A percentile compares a stretch with the other conserved stretches of the same genome.
phyloP scores from a whole-genome alignment of 495 filamentous ascomycete species.

The Penicillium argentinense region DNA sequence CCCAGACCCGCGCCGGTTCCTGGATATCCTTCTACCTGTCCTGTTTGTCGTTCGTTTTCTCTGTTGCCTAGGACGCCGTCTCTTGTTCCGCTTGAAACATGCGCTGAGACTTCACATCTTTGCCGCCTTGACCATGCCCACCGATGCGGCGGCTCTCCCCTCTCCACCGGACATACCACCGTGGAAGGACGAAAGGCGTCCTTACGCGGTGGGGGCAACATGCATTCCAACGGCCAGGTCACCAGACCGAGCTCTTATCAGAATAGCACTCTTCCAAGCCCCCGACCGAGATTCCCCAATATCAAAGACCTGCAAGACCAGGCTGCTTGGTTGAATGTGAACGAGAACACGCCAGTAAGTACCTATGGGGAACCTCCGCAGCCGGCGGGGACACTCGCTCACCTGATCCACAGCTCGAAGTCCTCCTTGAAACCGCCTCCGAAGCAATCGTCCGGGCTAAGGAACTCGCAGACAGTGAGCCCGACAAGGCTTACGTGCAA shows the following conservation, averaged over 20 bases:
- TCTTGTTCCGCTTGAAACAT: slow-evolving; percentile 17
- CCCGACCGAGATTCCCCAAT: slow-evolving; percentile 57
- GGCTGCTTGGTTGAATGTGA: slow-evolving; percentile 39
- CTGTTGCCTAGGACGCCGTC: slow-evolving; percentile 5
- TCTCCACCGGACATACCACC: slow-evolving; percentile 38
- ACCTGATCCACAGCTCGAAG: slow-evolving; percentile 30
- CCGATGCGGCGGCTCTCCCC: slow-evolving; percentile 45
- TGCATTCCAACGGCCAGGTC: slow-evolving; percentile 30
- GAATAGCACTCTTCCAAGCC: slow-evolving; percentile 20
- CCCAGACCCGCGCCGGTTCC: slow-evolving; percentile 25
- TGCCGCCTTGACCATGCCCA: slow-evolving; percentile 39
- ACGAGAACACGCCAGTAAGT: slow-evolving; percentile 45
- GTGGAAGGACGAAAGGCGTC: slow-evolving; percentile 33
- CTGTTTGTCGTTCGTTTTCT: slow-evolving; percentile 10
- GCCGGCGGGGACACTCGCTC: slow-evolving; percentile 13
- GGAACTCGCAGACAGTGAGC: slow-evolving; percentile 44
- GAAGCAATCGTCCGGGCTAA: slow-evolving; percentile 38
- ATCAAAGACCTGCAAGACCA: slow-evolving; percentile 70
- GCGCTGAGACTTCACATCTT: slow-evolving; percentile 21
- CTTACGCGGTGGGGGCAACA: slow-evolving; percentile 31
- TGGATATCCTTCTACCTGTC: slow-evolving; percentile 14
- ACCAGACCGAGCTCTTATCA: slow-evolving; percentile 25
- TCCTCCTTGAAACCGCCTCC: slow-evolving; percentile 34
- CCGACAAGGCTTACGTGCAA: slow-evolving; percentile 69
- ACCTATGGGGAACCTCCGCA: neutral